These are phyloP conservation scores for Teunomyces atbi DNA, from an alignment of 805 yeast species.

Conservation along the genomic window DNA sequence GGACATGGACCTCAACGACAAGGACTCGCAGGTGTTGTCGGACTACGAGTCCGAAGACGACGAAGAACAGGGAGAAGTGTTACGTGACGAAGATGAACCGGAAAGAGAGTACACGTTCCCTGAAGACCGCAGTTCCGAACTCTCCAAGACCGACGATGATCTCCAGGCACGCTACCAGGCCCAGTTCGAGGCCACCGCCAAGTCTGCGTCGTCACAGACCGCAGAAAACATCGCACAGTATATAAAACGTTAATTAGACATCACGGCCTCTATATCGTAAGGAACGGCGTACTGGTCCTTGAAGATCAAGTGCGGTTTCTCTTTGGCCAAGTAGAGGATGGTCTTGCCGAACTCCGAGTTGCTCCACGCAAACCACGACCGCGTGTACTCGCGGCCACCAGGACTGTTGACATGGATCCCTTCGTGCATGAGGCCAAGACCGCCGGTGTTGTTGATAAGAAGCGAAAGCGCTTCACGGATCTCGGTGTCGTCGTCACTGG, in stretches of 20 bases:
- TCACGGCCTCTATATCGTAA: slow-evolving; percentile 30
- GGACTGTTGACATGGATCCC: slow-evolving; percentile 62
- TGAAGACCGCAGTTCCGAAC: slow-evolving; percentile 62
- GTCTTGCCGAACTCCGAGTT: slow-evolving; percentile 89
- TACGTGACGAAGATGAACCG: slow-evolving; percentile 45
- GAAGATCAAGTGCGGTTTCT: slow-evolving; percentile 73
- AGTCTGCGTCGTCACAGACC: slow-evolving; percentile 59
- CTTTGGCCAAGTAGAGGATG: slow-evolving; percentile 67
- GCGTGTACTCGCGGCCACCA: slow-evolving; percentile 51
- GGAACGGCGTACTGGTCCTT: slow-evolving; percentile 35
- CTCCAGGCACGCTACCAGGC: slow-evolving; percentile 70
- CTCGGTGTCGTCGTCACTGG: slow-evolving; percentile 70
- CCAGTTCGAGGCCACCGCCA: slow-evolving; percentile 65
- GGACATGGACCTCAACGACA: slow-evolving; percentile 70
- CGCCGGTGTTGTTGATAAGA: slow-evolving; percentile 62
- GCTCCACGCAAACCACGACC: slow-evolving; percentile 96
- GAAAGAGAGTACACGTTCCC: slow-evolving; percentile 71
- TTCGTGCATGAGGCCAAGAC: slow-evolving; percentile 83
- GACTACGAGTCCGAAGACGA: slow-evolving; percentile 54
- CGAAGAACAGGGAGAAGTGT: slow-evolving; percentile 44
- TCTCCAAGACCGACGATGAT: slow-evolving; percentile 46
- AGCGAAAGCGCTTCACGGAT: slow-evolving; percentile 49
- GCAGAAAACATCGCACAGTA: slow-evolving; percentile 73
- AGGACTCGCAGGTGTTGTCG: slow-evolving; percentile 47
- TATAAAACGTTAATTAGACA: slow-evolving; percentile 38